Conservation (phyloP, 169 alveolate species). For the Plasmodium vinckei region DNA sequence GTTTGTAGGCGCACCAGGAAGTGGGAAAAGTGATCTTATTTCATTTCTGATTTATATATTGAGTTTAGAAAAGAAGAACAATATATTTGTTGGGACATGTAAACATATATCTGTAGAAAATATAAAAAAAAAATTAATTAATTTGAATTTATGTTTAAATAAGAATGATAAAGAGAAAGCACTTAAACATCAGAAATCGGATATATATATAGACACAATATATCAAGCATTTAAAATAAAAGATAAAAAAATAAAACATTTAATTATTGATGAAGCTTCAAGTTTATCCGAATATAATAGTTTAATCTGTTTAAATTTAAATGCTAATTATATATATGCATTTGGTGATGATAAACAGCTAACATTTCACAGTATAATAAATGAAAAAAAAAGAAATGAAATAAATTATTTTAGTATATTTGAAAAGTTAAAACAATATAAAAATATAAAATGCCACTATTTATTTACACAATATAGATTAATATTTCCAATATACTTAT, state of each 20-base stretch:
- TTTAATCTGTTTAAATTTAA: slow-evolving; percentile 44
- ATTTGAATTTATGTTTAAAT: slow-evolving; percentile 50
- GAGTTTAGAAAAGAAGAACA: slow-evolving; percentile 46
- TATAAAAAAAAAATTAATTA: slow-evolving; percentile 14
- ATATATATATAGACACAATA: slow-evolving; percentile 64
- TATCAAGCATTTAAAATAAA: slow-evolving; percentile 74
- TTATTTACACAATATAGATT: slow-evolving; percentile 50
- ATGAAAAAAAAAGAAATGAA: slow-evolving; percentile 44
- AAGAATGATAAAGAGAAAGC: slow-evolving; percentile 14
- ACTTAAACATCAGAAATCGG: slow-evolving; percentile 22
- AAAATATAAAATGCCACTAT: slow-evolving; percentile 26
- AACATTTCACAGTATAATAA: slow-evolving; percentile 58
- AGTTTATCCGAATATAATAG: slow-evolving; percentile 67
- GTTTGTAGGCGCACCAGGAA: slow-evolving; percentile 59
- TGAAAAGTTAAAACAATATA: slow-evolving; percentile 37
- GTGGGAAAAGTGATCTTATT: slow-evolving; percentile 63
- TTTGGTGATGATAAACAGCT: slow-evolving; percentile 71
- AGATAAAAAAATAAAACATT: slow-evolving; percentile 58
- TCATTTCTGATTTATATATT: slow-evolving; percentile 41
- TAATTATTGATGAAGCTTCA: slow-evolving; percentile 73
- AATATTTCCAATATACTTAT: slow-evolving; percentile 67
- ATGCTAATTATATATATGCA: slow-evolving; percentile 45
- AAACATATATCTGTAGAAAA: slow-evolving; percentile 72
- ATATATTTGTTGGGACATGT: slow-evolving; percentile 45
- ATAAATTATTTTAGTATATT: slow-evolving; percentile 69